A percentile compares a stretch with the other conserved stretches of the same genome.
phyloP scores from a whole-genome alignment of 2,329 filamentous ascomycete species.

The Coleophoma eucalyptorum region DNA sequence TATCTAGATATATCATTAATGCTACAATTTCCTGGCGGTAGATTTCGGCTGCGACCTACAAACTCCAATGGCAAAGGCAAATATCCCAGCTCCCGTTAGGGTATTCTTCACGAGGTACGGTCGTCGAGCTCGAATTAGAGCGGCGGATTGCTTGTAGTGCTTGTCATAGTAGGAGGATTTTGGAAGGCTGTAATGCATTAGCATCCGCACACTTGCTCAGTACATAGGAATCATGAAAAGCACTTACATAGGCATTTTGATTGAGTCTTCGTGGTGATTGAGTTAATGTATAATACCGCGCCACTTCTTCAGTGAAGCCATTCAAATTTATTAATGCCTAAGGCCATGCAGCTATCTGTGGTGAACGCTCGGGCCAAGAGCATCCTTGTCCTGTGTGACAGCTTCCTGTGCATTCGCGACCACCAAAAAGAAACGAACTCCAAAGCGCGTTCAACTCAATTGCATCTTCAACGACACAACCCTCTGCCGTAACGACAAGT shows the following conservation, averaged over 20 bases:
- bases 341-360: too few relatives aligned
- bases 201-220: not conserved
- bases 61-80: constrained; percentile 74
- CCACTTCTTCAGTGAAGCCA: too few relatives aligned
- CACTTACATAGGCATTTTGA: constrained; percentile 25
- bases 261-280: not conserved
- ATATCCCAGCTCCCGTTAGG: constrained; percentile 71
- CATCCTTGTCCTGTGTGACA: not conserved
- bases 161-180: constrained; percentile 88
- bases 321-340: too few relatives aligned
- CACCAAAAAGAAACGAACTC: too few relatives aligned
- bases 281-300: not conserved
- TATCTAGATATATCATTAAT: constrained; percentile 40
- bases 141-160: constrained; percentile 78
- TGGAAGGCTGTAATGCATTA: constrained; percentile 44
- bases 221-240: not conserved
- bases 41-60: constrained; percentile 57
- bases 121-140: constrained; percentile 85
- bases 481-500: not conserved
- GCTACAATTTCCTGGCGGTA: not conserved
- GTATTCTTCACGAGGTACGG: constrained; percentile 92
- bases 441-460: not conserved
- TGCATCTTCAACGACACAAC: not conserved
- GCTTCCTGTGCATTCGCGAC: too few relatives aligned
- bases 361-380: not conserved